Conservation (phyloP, 257 asterid species). For the Solanum verrucosum region DNA sequence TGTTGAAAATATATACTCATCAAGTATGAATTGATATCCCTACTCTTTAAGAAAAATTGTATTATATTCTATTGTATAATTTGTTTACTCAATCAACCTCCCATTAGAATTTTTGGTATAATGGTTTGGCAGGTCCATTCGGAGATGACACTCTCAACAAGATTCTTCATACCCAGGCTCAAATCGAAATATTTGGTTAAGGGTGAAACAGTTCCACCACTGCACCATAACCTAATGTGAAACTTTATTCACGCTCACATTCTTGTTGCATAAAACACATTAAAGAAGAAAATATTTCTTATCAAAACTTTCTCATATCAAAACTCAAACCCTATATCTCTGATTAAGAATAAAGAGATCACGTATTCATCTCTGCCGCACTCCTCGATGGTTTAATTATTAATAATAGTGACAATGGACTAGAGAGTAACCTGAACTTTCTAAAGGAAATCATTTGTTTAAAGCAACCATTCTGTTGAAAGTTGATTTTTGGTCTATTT, state of each 20-base stretch:
- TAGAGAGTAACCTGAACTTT: background rate
- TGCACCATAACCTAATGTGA: no score
- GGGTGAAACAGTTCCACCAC: no score
- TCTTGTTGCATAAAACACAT: background rate
- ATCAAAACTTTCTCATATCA: background rate
- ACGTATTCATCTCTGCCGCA: background rate
- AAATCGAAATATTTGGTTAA: accelerated
- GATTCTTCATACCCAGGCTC: accelerated
- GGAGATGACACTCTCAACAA: no score
- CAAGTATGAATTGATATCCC: background rate
- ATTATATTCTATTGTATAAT: background rate
- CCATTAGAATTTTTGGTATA: background rate
- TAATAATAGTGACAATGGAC: background rate
- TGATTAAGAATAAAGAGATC: background rate
- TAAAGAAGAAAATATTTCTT: background rate
- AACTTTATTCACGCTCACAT: background rate
- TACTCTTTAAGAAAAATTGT: background rate
- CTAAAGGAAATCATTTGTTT: background rate
- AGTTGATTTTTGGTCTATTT: background rate
- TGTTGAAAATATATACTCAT: background rate
- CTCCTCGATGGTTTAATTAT: background rate
- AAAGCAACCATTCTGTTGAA: background rate
- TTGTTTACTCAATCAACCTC: background rate
- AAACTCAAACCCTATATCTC: accelerated
- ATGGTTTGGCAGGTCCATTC: accelerated